These are phyloP conservation scores for Helicocarpus griseus DNA, from an alignment of 2,329 filamentous ascomycete genomes.

Conservation along the genomic window DNA sequence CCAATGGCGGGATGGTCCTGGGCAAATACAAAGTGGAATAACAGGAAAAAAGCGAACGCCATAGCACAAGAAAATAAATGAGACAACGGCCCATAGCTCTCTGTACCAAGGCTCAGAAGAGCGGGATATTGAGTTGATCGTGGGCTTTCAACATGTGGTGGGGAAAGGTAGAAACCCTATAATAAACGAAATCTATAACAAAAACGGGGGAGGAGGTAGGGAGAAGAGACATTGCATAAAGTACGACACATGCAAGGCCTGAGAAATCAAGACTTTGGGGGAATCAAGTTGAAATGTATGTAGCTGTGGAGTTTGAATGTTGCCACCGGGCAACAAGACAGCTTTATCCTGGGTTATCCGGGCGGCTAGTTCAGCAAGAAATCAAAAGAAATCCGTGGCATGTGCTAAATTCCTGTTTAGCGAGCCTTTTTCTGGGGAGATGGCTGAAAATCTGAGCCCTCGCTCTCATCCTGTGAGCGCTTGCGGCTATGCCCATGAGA, in stretches of 20 bases:
- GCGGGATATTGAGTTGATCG: background rate
- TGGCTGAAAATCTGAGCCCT: slow-evolving; percentile 4
- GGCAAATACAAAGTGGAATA: background rate
- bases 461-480: slow-evolving; percentile 6
- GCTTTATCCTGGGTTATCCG: background rate
- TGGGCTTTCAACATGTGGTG: background rate
- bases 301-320: background rate
- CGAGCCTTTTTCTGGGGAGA: slow-evolving; percentile 6
- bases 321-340: background rate
- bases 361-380: background rate
- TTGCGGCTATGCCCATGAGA: slow-evolving; percentile 6
- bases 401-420: background rate
- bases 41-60: background rate
- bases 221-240: background rate
- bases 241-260: background rate
- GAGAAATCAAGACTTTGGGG: background rate
- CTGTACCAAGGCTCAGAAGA: background rate
- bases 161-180: background rate
- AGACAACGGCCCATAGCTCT: background rate
- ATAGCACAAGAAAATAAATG: background rate
- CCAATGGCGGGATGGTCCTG: background rate
- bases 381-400: background rate
- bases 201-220: background rate
- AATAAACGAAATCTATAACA: background rate
- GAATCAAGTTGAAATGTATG: background rate